These are phyloP conservation scores for Priceomyces haplophilus DNA, from an alignment of 805 yeast genomes.

Conservation along the genomic window DNA sequence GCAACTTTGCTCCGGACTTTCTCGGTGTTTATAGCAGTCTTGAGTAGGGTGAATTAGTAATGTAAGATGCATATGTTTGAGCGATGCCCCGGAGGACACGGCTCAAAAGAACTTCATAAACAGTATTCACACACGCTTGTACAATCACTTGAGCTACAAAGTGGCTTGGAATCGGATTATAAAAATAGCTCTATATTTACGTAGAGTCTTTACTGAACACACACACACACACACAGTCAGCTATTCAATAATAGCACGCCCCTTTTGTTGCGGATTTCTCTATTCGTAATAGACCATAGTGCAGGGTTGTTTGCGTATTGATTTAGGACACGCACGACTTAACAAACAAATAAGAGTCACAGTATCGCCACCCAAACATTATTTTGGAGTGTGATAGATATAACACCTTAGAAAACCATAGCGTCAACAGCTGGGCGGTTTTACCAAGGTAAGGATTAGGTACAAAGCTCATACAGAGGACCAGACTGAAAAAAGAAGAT, in stretches of 20 bases:
- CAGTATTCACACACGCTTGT: too few species aligned
- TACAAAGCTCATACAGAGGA: not conserved
- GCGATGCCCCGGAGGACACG: not conserved
- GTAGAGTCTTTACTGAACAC: not conserved
- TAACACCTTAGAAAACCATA: not conserved
- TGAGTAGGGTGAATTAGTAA: not conserved
- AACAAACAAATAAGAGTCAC: conserved; percentile 3
- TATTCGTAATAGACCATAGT: not conserved
- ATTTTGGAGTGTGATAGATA: not conserved
- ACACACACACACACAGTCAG: not conserved
- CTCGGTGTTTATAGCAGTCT: too few species aligned
- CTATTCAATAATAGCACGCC: not conserved
- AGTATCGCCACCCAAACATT: conserved; percentile 2
- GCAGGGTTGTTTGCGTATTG: conserved; percentile 1
- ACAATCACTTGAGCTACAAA: too few species aligned
- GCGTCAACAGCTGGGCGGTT: not conserved
- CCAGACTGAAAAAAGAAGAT: not conserved
- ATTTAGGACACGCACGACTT: conserved; percentile 1
- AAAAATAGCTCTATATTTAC: too few species aligned
- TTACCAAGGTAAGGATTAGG: not conserved
- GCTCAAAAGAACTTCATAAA: too few species aligned
- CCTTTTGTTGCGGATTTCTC: too few species aligned
- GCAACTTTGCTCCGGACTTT: not conserved
- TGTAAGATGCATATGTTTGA: not conserved
- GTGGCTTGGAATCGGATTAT: too few species aligned